A percentile compares a stretch with the other conserved stretches of the same genome.
phyloP scores from a whole-genome alignment of 2,329 filamentous ascomycete genomes.

The Botrytis medusae region DNA sequence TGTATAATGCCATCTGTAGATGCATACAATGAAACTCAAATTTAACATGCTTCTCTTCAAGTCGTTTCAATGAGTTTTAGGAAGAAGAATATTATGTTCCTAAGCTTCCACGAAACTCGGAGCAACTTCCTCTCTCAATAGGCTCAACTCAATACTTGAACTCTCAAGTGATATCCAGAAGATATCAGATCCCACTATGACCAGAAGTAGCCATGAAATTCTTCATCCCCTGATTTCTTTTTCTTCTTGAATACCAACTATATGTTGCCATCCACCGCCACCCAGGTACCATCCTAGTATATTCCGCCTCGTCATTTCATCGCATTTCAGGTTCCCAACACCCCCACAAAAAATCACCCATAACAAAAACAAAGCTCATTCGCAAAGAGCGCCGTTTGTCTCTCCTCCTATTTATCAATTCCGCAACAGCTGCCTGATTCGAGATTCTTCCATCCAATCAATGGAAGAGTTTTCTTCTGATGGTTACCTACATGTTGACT shows the following conservation, averaged over 20 bases:
- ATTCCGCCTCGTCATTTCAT: neutral
- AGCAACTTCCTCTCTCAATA: neutral
- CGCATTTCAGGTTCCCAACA: neutral
- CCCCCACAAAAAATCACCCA: no score
- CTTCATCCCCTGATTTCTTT: no score
- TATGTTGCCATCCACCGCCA: neutral
- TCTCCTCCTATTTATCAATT: neutral
- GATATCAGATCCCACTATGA: neutral
- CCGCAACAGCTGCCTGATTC: neutral
- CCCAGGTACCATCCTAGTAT: neutral
- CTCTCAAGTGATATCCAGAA: neutral
- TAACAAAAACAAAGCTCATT: neutral
- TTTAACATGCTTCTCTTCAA: neutral
- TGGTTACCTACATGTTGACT: constrained; percentile 7
- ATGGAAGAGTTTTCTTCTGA: neutral
- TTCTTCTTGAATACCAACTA: neutral
- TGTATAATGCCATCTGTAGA: neutral
- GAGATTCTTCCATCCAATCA: neutral
- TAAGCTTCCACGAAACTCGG: fast-evolving
- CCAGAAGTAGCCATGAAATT: neutral
- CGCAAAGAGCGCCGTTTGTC: neutral
- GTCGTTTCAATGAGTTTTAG: no score
- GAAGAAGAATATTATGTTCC: neutral
- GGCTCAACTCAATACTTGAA: neutral
- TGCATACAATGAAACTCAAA: neutral